Conservation (phyloP, 257 asterid genomes). For the Leptodermis oblonga region DNA sequence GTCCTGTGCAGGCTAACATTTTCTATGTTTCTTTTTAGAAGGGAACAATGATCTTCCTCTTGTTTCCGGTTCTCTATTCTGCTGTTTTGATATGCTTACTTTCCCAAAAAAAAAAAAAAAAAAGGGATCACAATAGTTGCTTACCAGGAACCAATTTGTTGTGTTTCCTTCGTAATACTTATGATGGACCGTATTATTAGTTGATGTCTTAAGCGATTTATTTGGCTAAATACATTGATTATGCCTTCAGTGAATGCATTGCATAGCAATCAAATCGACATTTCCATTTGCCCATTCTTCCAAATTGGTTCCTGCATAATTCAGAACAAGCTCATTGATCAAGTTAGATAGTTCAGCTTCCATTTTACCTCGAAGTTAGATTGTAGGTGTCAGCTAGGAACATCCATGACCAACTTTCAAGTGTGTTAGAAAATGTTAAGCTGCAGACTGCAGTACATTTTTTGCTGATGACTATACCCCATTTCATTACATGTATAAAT, state of each 20-base stretch:
- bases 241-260: no score
- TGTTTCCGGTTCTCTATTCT: background rate
- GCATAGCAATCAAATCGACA: no score
- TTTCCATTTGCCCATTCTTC: no score
- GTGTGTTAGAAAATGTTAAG: background rate
- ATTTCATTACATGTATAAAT: no score
- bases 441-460: background rate
- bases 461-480: background rate
- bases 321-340: no score
- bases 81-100: background rate
- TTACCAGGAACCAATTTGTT: background rate
- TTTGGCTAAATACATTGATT: background rate
- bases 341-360: no score
- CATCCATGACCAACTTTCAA: background rate
- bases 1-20: background rate
- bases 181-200: background rate
- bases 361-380: background rate
- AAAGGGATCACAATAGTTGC: background rate
- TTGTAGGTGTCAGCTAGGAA: background rate
- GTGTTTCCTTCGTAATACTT: background rate
- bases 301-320: no score
- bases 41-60: background rate
- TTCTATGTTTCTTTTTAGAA: background rate
- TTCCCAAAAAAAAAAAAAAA: background rate
- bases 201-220: no score